Percentiles rank a stretch among this genome's conserved stretches.
Evolutionary conservation across 192 early-diverging fungal species (phyloP).

Genomic region (Dimargaris cristalligena): DNA sequence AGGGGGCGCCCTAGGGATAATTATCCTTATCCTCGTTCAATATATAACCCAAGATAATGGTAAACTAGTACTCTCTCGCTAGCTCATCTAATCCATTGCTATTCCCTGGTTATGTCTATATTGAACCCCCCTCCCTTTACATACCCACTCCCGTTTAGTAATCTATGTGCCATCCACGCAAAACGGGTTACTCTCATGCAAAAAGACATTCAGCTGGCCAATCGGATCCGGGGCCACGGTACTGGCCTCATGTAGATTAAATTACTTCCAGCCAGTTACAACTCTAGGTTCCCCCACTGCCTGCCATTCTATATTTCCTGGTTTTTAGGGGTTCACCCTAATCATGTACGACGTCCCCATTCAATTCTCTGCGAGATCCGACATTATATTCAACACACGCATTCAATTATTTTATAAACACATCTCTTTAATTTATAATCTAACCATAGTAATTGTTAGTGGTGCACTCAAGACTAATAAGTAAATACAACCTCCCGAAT

Average conservation of each 20-base stretch:
- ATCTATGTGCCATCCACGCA: constrained; percentile 86
- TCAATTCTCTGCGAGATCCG: neutral
- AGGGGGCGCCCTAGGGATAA: no score
- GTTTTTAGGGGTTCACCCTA: neutral
- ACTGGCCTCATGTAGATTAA: constrained; percentile 38
- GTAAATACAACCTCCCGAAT: no score
- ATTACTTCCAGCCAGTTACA: neutral
- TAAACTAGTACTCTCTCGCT: no score
- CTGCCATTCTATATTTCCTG: neutral
- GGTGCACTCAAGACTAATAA: no score
- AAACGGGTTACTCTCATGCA: constrained; percentile 88
- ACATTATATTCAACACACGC: neutral
- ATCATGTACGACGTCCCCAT: neutral
- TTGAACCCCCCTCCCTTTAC: no score
- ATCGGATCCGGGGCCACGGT: constrained; percentile 71
- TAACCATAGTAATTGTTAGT: no score
- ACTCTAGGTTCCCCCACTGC: constrained; percentile 6
- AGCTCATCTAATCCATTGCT: no score
- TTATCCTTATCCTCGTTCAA: no score
- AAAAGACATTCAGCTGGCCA: constrained; percentile 77
- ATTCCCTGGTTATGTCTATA: no score
- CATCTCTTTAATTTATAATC: no score
- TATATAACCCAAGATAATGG: no score
- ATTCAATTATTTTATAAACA: constrained; percentile 2
- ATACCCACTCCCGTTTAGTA: no score